These are phyloP conservation scores for Candida hungchunana DNA, from an alignment of 805 yeast species.

Conservation along the genomic window DNA sequence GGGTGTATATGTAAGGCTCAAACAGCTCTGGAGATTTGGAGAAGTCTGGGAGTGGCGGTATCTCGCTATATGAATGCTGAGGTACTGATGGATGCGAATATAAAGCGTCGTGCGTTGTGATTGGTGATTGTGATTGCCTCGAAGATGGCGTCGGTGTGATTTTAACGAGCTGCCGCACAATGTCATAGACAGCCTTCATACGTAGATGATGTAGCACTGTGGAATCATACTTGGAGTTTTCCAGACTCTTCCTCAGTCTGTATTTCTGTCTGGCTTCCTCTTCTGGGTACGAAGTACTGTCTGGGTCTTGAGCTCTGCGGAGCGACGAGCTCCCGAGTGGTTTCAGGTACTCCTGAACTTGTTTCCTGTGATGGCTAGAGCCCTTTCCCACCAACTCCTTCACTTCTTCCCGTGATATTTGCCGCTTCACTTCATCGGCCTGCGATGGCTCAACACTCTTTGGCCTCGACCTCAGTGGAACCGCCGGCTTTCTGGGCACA, in stretches of 20 bases:
- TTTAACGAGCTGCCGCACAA: constrained; percentile 23
- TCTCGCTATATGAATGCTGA: constrained; percentile 27
- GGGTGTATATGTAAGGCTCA: constrained; percentile 30
- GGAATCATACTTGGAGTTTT: constrained; percentile 8
- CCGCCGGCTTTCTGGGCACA: no score
- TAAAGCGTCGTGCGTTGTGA: constrained; percentile 7
- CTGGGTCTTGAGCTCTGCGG: constrained; percentile 21
- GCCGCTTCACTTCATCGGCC: neutral
- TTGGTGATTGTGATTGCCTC: constrained; percentile 12
- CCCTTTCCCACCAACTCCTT: constrained; percentile 26
- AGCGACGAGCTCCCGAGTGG: constrained; percentile 26
- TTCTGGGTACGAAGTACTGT: constrained; percentile 9
- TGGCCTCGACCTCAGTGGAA: neutral
- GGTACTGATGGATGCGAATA: constrained; percentile 6
- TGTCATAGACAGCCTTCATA: constrained; percentile 17
- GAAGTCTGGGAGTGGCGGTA: constrained; percentile 35
- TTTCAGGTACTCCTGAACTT: constrained; percentile 26
- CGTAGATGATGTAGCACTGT: constrained; percentile 16
- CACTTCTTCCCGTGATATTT: neutral
- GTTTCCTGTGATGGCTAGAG: constrained; percentile 27
- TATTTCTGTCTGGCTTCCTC: constrained; percentile 17
- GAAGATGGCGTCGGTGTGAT: constrained; percentile 23
- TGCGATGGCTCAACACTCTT: neutral
- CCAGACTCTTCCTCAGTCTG: constrained; percentile 5
- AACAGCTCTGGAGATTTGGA: constrained; percentile 23